Evolutionary conservation across 306 rosid genomes (phyloP).

Genomic region (barrel medic (Medicago truncatula)): DNA sequence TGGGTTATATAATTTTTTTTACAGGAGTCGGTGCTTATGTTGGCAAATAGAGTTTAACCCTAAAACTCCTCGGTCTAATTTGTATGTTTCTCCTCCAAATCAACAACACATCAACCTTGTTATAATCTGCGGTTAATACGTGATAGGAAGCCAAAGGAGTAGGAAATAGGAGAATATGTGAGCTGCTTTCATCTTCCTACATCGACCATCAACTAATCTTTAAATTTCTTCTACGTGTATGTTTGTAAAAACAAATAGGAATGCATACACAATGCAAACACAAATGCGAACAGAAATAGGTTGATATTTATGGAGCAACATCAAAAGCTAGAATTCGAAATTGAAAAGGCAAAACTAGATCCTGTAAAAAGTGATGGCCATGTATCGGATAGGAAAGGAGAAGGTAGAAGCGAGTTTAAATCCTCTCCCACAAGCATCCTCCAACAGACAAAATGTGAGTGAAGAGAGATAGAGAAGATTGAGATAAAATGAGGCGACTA

Average conservation of each 20-base stretch:
- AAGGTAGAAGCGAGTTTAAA: background rate
- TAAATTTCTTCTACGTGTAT: background rate
- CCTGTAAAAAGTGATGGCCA: background rate
- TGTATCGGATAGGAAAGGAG: background rate
- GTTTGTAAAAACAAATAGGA: background rate
- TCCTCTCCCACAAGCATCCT: background rate
- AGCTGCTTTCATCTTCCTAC: slow-evolving; percentile 47
- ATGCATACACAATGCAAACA: no score
- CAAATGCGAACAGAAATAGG: background rate
- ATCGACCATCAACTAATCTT: slow-evolving; percentile 3
- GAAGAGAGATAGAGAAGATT: background rate
- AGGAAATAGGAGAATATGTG: slow-evolving; percentile 33
- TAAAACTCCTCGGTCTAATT: background rate
- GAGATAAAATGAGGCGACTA: background rate
- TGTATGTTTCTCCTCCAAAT: background rate
- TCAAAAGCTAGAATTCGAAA: slow-evolving; percentile 10
- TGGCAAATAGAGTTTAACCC: background rate
- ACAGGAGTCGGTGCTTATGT: background rate
- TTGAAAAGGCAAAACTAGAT: slow-evolving; percentile 8
- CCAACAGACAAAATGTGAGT: background rate
- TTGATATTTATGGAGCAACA: slow-evolving; percentile 16
- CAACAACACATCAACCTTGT: no score
- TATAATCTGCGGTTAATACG: no score
- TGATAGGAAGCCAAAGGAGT: background rate
- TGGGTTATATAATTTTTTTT: no score